Evolutionary conservation across 2,329 filamentous ascomycete genomes (phyloP), one percentile per base, ranked within the genome.

Genomic region (Talaromyces verruculosus): DNA sequence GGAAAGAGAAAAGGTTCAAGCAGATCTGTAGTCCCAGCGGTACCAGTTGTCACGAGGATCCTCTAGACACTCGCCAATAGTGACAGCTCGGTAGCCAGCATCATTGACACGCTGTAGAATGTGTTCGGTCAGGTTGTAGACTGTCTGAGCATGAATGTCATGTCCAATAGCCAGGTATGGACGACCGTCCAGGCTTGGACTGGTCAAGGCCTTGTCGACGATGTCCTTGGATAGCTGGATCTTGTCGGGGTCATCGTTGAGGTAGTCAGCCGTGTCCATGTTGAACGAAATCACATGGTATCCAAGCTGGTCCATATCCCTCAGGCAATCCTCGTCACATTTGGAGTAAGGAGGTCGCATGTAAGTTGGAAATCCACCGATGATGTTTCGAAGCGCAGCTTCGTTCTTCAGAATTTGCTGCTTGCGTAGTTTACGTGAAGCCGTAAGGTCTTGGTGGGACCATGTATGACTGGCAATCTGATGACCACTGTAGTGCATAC

Each of bases 391-490:
- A 35, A 85, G 67, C 0, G 81, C 83, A 33, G 77, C 78, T 71
- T 85, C 83, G 28, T 82, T 79, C 69, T 80, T 80, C 35, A 77
- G 70, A 71, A 85, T 79, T 68, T 85, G 78, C 3, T 75, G 72
- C 19, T 68, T 75, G 37, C 81, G 78, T 60, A 78, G 76, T 1
- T 68, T 67, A 2, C 72, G 70, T 1, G 74, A 74, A 43, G 75
- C 75, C 67, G 76, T 78, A 30, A 85, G 72, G 69, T 83, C 77
- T 47, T 81, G 76, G 69, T 85, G 83, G 19, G 78, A 79, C 83
- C 82, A 84, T n/a, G 81, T 83, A 69, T 84, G 83, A 58, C 82
- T 84, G 33, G 77, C 83, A 67, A 84, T 73, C 69, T 84, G 83
- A 69, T 84, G 83, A n/a, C 82, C 81, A 47, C 77, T 79, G 11